Evolutionary conservation across 805 yeast species (phyloP).

Genomic region (Candida pseudoglaebosa): DNA sequence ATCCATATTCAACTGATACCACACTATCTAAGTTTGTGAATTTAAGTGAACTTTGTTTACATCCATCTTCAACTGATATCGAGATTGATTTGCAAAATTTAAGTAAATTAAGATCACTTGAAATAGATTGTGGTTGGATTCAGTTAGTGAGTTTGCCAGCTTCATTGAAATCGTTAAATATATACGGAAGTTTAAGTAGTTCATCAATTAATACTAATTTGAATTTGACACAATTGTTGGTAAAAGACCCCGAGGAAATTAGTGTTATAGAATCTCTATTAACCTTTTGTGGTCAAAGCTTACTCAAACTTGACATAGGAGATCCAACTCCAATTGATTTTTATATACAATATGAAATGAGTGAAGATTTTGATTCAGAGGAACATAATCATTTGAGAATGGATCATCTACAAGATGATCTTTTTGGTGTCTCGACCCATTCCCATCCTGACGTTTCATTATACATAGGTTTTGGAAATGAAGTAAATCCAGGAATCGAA

Average conservation of each 20-base stretch:
- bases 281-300: not conserved
- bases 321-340: no score
- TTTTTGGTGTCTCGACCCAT: no score
- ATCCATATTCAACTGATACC: no score
- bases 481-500: not conserved
- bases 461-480: not conserved
- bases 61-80: not conserved
- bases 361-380: no score
- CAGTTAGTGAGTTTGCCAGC: not conserved
- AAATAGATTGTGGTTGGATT: not conserved
- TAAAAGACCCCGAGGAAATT: no score
- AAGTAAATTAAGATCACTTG: not conserved
- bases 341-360: no score
- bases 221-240: no score
- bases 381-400: no score
- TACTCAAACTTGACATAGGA: no score
- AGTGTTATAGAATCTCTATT: not conserved
- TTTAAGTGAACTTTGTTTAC: no score
- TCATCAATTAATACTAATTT: not conserved
- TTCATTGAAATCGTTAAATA: not conserved
- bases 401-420: no score
- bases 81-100: not conserved
- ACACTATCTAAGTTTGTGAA: no score
- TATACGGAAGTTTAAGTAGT: not conserved
- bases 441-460: not conserved